phyloP scores from a whole-genome alignment of 1,139 yeast species.

The Scheffersomyces parashehatae region DNA sequence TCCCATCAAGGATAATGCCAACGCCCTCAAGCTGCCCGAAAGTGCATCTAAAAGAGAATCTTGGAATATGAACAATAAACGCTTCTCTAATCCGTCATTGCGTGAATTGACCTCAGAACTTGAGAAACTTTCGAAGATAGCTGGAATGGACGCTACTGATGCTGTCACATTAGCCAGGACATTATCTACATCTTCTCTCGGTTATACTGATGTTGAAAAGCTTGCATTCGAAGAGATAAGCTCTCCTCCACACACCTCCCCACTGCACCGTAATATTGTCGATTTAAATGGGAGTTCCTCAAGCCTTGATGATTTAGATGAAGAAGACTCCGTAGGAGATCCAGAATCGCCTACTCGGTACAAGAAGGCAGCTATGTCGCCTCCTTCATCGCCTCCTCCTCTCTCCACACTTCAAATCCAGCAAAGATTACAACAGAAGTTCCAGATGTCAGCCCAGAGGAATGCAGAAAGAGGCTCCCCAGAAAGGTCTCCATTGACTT shows the following conservation, averaged over 20 bases:
- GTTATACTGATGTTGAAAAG: conserved; percentile 54
- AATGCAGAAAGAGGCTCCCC: too few species aligned
- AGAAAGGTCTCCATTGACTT: too few species aligned
- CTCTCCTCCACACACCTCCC: conserved; percentile 15
- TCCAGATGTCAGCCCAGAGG: conserved; percentile 4
- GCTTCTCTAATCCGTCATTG: conserved; percentile 54
- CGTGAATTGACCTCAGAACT: conserved; percentile 67
- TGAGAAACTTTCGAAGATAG: conserved; percentile 63
- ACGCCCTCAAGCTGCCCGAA: background rate
- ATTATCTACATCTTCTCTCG: conserved; percentile 59
- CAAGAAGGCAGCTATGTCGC: background rate
- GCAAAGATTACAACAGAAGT: conserved; percentile 15
- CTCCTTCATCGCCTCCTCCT: conserved; percentile 3
- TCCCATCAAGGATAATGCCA: conserved; percentile 1
- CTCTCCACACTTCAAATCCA: conserved; percentile 16
- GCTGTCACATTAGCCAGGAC: conserved; percentile 77
- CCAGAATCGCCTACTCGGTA: conserved; percentile 11
- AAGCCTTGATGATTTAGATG: conserved; percentile 5
- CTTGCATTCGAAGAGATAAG: conserved; percentile 45
- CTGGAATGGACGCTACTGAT: conserved; percentile 73
- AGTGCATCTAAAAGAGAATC: conserved; percentile 9
- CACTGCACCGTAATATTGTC: conserved; percentile 9
- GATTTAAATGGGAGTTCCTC: conserved; percentile 5
- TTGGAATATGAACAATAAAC: conserved; percentile 8
- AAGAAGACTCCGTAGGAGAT: conserved; percentile 7